phyloP scores from a whole-genome alignment of 441 rosid genomes.

The Erodium trifolium region DNA sequence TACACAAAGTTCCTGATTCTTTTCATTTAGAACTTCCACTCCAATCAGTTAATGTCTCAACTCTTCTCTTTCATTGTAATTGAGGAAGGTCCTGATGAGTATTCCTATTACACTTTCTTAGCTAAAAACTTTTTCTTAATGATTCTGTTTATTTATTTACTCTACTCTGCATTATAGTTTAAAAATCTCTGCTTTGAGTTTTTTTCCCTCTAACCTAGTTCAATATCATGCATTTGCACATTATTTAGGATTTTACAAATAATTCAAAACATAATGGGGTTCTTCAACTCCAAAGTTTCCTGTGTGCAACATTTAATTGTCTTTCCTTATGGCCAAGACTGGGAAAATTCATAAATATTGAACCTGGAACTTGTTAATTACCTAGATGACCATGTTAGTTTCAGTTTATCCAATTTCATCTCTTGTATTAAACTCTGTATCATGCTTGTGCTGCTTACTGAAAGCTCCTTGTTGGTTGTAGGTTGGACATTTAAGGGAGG shows the following conservation, averaged over 20 bases:
- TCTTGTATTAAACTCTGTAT: not conserved
- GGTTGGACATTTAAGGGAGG: conserved; percentile 94
- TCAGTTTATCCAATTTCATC: not conserved
- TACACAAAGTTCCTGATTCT: not conserved
- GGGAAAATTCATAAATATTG: not conserved
- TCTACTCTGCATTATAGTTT: not conserved
- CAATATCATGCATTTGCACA: not conserved
- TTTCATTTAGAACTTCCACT: not conserved
- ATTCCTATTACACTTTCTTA: not conserved
- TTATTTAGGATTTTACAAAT: not conserved
- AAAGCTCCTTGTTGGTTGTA: conserved; percentile 23
- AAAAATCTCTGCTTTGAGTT: not conserved
- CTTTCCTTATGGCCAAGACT: not conserved
- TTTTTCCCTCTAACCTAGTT: not conserved
- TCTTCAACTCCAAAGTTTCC: not conserved
- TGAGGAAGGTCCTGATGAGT: not conserved
- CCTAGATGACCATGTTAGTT: not conserved
- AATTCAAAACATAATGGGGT: not conserved
- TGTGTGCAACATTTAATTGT: not conserved
- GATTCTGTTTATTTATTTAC: not conserved
- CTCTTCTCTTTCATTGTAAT: too few species aligned
- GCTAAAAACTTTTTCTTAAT: not conserved
- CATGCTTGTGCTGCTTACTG: conserved; percentile 5
- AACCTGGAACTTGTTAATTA: not conserved
- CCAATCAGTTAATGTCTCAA: not conserved